Evolutionary conservation across 140 eudicot genomes (phyloP), one percentile per base, ranked within the genome.

Genomic region (Flaveria floridana): DNA sequence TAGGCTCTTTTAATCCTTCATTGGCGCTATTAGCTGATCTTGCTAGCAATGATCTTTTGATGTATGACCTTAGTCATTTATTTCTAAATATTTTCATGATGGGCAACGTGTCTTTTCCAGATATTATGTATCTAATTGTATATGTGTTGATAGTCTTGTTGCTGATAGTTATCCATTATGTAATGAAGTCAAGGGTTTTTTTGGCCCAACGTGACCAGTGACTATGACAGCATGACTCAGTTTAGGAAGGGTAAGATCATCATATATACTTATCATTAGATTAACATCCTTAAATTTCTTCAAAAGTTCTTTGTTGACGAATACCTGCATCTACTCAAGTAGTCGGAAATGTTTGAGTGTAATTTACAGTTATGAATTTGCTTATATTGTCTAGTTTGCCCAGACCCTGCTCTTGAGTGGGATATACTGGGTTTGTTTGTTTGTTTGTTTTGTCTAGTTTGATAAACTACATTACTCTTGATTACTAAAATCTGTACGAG

Each of bases 1-100:
- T 56, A 74, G 55, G 72, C 30, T 73, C 69, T 56, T 72, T 39
- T 5, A 56, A 50, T 66, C 70, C 76, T 70, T 71, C 47, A 44
- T 71, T 25, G 26, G 37, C 57, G 71, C 15, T 58, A 6, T 34
- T 61, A 61, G 57, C 44, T 79, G 72, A 55, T 72, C 75, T 66
- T 53, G 79, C 28, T 59, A 65, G 8, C 50, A 65, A 64, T 72
- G 39, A 18, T 68, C 14, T 20, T 19, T 44, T 73, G 58, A 2
- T 48, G 57, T 78, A 42, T 30, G 30, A 66, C 57, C 71, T 70
- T 70, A 2, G 3, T 70, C 37, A 7, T 42, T 41, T 25, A 19
- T 61, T 66, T 48, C 6, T 47, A 37, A 44, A 9, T 3, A 13
- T 67, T 57, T 30, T 77, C 68, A 23, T 56, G 81, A 41, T 39